Percentiles rank a stretch among this genome's conserved stretches.
Evolutionary conservation across 2,329 filamentous ascomycete genomes (phyloP).

Genomic region (Arachnomyces sp.): DNA sequence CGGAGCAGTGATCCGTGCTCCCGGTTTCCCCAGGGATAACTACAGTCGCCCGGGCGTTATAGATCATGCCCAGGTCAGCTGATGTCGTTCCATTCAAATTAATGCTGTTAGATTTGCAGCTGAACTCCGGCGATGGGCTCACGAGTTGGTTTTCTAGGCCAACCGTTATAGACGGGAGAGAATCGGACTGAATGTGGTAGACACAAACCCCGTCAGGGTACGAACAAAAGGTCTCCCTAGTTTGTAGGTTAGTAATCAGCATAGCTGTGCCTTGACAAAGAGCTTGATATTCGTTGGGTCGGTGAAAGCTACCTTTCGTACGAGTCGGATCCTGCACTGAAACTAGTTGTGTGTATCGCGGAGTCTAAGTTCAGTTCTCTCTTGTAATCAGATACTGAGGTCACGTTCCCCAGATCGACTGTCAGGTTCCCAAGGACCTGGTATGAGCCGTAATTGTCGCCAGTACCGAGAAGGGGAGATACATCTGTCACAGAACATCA

Average conservation of each 20-base stretch:
- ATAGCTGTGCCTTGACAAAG: not conserved
- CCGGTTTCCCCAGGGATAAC: constrained; percentile 20
- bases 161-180: constrained; percentile 36
- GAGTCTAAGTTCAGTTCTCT: constrained; percentile 12
- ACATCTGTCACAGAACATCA: constrained; percentile 5
- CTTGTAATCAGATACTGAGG: constrained; percentile 9
- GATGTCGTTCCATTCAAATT: constrained; percentile 31
- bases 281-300: too few species aligned
- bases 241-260: not conserved
- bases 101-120: constrained; percentile 26
- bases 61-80: constrained; percentile 23
- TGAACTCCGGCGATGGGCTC: constrained; percentile 18
- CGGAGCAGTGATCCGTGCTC: constrained; percentile 16
- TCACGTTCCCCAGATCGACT: constrained; percentile 10
- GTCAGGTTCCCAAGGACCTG: constrained; percentile 19
- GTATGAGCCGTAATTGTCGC: constrained; percentile 16
- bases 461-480: constrained; percentile 11
- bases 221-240: constrained; percentile 13
- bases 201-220: constrained; percentile 36
- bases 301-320: not conserved
- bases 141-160: constrained; percentile 37
- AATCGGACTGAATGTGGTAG: constrained; percentile 25
- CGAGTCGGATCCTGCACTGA: not conserved
- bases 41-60: constrained; percentile 20
- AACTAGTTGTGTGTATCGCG: constrained; percentile 7